phyloP scores from a whole-genome alignment of 371 early-diverging fungal species.

The Mortierella sp. region DNA sequence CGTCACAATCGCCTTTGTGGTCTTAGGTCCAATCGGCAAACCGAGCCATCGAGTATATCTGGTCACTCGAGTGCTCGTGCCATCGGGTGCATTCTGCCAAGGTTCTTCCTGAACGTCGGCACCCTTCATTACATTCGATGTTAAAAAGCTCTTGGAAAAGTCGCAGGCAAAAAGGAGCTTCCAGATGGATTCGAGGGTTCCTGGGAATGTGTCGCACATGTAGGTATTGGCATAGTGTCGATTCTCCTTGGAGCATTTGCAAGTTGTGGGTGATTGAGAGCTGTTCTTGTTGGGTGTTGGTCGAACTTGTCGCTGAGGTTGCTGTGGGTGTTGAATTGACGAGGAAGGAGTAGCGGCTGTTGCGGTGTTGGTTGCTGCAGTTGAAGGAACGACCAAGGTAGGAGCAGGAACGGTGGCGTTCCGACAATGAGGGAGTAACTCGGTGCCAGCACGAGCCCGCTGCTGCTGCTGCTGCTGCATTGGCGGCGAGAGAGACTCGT shows the following conservation, averaged over 20 bases:
- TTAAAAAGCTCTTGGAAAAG: slow-evolving; percentile 39
- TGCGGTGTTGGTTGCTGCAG: not conserved
- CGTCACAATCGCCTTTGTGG: slow-evolving; percentile 74
- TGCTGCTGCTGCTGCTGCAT: not conserved
- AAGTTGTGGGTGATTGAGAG: slow-evolving; percentile 43
- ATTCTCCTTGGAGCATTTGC: slow-evolving; percentile 63
- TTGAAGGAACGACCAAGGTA: not conserved
- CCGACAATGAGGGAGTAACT: slow-evolving; percentile 9
- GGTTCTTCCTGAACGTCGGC: slow-evolving; percentile 47
- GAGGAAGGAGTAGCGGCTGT: not conserved
- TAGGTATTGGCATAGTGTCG: slow-evolving; percentile 65
- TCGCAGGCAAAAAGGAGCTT: slow-evolving; percentile 62
- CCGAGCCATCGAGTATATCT: slow-evolving; percentile 50
- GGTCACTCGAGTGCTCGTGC: slow-evolving; percentile 15
- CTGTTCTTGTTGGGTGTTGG: not conserved
- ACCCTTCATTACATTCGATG: slow-evolving; percentile 45
- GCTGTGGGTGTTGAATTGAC: not conserved
- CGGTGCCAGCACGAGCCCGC: slow-evolving; percentile 21
- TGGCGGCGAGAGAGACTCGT: slow-evolving; percentile 7
- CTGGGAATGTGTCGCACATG: slow-evolving; percentile 64
- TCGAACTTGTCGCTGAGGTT: not conserved
- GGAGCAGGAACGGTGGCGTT: not conserved
- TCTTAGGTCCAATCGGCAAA: slow-evolving; percentile 76
- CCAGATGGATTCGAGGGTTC: slow-evolving; percentile 65
- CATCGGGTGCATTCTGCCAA: slow-evolving; percentile 39